phyloP scores from a whole-genome alignment of 2,329 filamentous ascomycete genomes.

The Trichoderma semiorbis region DNA sequence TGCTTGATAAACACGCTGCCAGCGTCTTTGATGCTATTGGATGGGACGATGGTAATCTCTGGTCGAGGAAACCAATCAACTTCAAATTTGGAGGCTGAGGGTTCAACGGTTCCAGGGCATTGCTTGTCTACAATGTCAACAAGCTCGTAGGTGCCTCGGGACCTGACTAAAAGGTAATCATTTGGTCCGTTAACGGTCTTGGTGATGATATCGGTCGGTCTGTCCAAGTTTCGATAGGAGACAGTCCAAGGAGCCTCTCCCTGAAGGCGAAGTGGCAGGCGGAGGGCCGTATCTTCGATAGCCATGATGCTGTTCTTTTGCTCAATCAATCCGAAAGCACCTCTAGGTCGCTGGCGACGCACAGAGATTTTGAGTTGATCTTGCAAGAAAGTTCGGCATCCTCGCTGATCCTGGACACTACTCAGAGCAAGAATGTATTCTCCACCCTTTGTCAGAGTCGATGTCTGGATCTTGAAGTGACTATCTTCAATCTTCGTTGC shows the following conservation, averaged over 20 bases:
- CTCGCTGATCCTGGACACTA: conserved; percentile 79
- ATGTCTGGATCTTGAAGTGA: conserved; percentile 70
- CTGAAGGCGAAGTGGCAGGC: conserved; percentile 78
- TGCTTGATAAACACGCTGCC: conserved; percentile 62
- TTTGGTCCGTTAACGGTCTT: conserved; percentile 57
- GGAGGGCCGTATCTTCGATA: conserved; percentile 70
- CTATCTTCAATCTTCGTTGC: conserved; percentile 60
- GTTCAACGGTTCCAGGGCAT: conserved; percentile 78
- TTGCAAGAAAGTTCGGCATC: conserved; percentile 81
- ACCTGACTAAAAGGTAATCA: conserved; percentile 62
- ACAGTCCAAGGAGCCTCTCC: conserved; percentile 84
- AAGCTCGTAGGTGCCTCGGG: conserved; percentile 76
- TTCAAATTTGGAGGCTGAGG: conserved; percentile 68
- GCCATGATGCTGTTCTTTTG: conserved; percentile 71
- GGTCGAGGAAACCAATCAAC: conserved; percentile 86
- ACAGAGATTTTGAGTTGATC: conserved; percentile 84
- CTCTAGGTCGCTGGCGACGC: conserved; percentile 82
- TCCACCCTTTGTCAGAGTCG: conserved; percentile 72
- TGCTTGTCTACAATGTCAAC: conserved; percentile 71
- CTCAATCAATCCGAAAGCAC: conserved; percentile 80
- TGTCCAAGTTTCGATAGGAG: conserved; percentile 66
- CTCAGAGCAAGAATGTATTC: conserved; percentile 86
- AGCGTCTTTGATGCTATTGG: conserved; percentile 51
- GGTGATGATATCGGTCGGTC: conserved; percentile 43
- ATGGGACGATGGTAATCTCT: conserved; percentile 62